Conservation (phyloP, 2,329 filamentous ascomycete species). For the Penicillium hordei region DNA sequence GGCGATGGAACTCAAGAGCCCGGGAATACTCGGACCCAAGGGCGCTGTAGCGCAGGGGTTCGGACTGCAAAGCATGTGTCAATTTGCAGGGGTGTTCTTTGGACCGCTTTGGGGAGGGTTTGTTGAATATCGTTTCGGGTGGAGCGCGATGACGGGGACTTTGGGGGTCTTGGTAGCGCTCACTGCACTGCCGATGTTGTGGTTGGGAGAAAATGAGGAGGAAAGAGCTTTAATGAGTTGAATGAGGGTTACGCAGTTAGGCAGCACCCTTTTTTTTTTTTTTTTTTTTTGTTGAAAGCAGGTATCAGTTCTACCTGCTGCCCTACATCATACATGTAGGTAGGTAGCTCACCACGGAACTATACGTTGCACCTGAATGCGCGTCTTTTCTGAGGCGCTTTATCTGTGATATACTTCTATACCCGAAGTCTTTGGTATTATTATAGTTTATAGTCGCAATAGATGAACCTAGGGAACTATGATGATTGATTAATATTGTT, state of each 20-base stretch:
- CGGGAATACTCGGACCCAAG: constrained; percentile 62
- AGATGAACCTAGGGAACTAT: background rate
- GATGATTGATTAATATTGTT: background rate
- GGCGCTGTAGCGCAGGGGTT: constrained; percentile 65
- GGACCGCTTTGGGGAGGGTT: constrained; percentile 59
- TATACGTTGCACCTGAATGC: background rate
- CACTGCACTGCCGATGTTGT: constrained; percentile 31
- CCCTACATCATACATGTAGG: background rate
- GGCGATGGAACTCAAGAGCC: constrained; percentile 61
- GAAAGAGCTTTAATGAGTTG: constrained; percentile 2
- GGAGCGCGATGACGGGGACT: constrained; percentile 31
- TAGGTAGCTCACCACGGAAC: background rate
- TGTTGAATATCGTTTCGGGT: constrained; percentile 34
- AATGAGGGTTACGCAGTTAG: constrained; percentile 10
- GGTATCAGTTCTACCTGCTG: constrained; percentile 1
- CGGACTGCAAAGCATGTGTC: constrained; percentile 63
- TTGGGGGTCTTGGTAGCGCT: constrained; percentile 31
- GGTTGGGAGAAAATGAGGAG: constrained; percentile 14
- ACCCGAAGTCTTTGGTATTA: background rate
- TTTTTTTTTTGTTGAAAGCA: background rate
- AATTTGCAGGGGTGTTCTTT: constrained; percentile 58
- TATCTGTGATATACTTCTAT: background rate
- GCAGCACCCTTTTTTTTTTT: background rate
- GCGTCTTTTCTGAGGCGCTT: background rate
- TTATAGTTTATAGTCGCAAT: no score